These are phyloP conservation scores for Helminthosporium solani DNA, from an alignment of 2,329 filamentous ascomycete genomes.

Conservation along the genomic window DNA sequence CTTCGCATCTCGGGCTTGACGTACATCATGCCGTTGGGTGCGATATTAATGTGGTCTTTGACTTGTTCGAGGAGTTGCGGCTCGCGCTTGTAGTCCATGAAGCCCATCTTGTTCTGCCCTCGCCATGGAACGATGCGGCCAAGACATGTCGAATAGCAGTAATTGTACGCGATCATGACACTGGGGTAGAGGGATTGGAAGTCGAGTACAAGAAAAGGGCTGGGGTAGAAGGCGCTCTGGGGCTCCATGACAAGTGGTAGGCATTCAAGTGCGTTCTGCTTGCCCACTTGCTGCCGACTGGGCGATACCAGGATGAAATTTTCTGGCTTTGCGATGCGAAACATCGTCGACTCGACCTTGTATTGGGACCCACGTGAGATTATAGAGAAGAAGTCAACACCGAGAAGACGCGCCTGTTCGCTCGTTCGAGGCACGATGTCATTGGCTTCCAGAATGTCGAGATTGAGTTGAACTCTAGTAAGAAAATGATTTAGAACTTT, in stretches of 20 bases:
- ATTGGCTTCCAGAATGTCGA: slow-evolving; percentile 89
- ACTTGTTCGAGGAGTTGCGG: slow-evolving; percentile 73
- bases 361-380: slow-evolving; percentile 94
- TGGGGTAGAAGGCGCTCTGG: slow-evolving; percentile 89
- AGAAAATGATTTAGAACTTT: slow-evolving; percentile 79
- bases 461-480: slow-evolving; percentile 72
- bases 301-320: slow-evolving; percentile 90
- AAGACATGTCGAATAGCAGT: slow-evolving; percentile 96
- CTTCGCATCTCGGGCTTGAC: slow-evolving; percentile 81
- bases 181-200: slow-evolving; percentile 97
- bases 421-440: slow-evolving; percentile 86
- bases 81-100: slow-evolving; percentile 80
- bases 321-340: slow-evolving; percentile 95
- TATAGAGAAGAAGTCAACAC: slow-evolving; percentile 95
- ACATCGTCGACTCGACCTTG: slow-evolving; percentile 99
- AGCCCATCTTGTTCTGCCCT: slow-evolving; percentile 93
- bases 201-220: slow-evolving; percentile 85
- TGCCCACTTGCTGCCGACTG: slow-evolving; percentile 85
- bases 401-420: slow-evolving; percentile 88
- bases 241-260: slow-evolving; percentile 96
- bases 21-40: slow-evolving; percentile 97
- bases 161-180: slow-evolving; percentile 99
- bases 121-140: slow-evolving; percentile 84
- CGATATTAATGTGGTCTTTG: slow-evolving; percentile 83
- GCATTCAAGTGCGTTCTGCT: slow-evolving; percentile 92